Percentiles rank a stretch among this genome's conserved stretches.
These are phyloP conservation scores for Dioszegia crocea DNA, from an alignment of 768 basidiomycete species.

Conservation along the genomic window DNA sequence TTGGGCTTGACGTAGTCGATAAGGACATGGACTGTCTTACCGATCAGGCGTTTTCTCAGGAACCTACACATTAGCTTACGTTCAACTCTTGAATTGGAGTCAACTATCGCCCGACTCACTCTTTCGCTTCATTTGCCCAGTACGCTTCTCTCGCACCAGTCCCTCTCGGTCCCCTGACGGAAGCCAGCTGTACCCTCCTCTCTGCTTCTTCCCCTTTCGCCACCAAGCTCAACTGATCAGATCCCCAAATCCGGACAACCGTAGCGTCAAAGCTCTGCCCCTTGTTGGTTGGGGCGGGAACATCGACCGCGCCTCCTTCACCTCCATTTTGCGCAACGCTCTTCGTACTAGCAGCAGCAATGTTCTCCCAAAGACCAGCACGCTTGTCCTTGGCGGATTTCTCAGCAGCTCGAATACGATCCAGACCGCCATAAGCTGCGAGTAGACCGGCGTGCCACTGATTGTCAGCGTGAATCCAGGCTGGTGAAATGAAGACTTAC, in stretches of 20 bases:
- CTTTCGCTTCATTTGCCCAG: constrained; percentile 86
- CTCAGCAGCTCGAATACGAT: constrained; percentile 79
- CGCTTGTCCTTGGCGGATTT: constrained; percentile 59
- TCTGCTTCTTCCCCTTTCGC: constrained; percentile 65
- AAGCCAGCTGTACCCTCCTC: constrained; percentile 78
- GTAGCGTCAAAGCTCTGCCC: constrained; percentile 65
- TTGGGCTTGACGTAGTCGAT: constrained; percentile 86
- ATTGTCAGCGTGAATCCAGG: background rate
- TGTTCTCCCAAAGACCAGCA: constrained; percentile 49
- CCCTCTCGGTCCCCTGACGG: constrained; percentile 76
- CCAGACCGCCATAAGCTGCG: constrained; percentile 75
- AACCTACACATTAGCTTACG: constrained; percentile 52
- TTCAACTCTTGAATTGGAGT: background rate
- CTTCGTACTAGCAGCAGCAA: constrained; percentile 25
- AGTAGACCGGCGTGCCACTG: constrained; percentile 94
- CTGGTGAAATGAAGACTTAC: constrained; percentile 20
- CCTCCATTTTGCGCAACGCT: constrained; percentile 12
- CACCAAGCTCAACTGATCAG: constrained; percentile 78
- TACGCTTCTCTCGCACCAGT: constrained; percentile 80
- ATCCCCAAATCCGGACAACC: constrained; percentile 84
- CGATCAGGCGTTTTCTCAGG: constrained; percentile 83
- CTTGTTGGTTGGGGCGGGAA: constrained; percentile 26
- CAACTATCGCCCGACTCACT: constrained; percentile 54
- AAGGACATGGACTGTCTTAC: constrained; percentile 53
- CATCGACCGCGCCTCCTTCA: constrained; percentile 19